Conservation (phyloP, 768 basidiomycete species). For the Macrolepiota albuminosa region DNA sequence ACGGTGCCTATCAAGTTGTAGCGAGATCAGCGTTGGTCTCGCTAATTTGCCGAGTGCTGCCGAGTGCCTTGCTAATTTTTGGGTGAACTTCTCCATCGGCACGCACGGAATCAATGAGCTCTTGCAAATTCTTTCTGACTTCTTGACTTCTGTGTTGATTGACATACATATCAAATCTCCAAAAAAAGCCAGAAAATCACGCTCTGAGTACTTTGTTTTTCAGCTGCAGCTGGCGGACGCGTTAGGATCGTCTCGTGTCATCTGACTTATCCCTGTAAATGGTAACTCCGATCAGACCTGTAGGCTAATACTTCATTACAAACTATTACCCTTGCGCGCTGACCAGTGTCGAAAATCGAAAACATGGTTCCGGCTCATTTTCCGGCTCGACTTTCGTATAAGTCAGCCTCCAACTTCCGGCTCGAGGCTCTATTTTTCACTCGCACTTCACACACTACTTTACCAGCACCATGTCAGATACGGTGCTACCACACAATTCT, state of each 20-base stretch:
- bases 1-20: not conserved
- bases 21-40: not conserved
- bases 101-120: not conserved
- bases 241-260: not conserved
- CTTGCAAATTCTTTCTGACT: not conserved
- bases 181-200: not conserved
- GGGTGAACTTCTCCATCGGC: not conserved
- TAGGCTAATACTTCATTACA: not conserved
- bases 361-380: not conserved
- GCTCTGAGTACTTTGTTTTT: too few relatives aligned
- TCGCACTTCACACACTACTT: not conserved
- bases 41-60: not conserved
- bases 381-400: not conserved
- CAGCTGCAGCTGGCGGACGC: not conserved
- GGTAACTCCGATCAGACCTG: not conserved
- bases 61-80: not conserved
- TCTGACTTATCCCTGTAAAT: not conserved
- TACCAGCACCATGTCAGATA: constrained; percentile 2
- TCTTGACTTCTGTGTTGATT: not conserved
- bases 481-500: not conserved
- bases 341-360: not conserved
- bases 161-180: not conserved
- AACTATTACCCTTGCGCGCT: not conserved
- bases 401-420: not conserved
- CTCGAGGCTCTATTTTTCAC: not conserved